Evolutionary conservation across 805 yeast species (phyloP), one percentile per base, ranked within the genome.

Genomic region (Kodamaea fukazawae): DNA sequence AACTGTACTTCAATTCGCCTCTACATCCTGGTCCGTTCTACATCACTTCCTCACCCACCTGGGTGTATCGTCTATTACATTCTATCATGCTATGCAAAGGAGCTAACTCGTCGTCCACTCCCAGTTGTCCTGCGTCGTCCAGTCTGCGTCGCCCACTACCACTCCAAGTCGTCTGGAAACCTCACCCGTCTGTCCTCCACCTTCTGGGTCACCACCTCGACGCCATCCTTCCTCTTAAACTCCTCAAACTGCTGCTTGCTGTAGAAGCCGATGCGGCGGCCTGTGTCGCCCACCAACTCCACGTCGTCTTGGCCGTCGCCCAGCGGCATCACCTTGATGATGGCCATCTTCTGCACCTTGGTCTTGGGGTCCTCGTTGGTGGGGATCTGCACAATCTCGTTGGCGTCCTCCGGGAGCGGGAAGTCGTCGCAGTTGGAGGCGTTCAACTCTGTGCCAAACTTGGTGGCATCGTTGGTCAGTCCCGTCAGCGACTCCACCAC

Each of bases 361-460:
- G 46, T 36, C 25, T 47, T 43, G 15, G 48, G 35, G 13, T 43
- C 46, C 28, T 54, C 58, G 39, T 68, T 67, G 30, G 74, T 67
- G 13, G 85, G 85, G 12, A 80, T 78, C 27, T 78, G 78, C 4
- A 80, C 84, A 13, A 76, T 62, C 51, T 80, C 85, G 41, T 75
- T 72, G 2, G 65, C 63, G 40, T 69, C 71, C 41, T 73, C 79
- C 0, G 86, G 88, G 12, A 81, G 55, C 9, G 81, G 80, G 34
- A 81, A 74, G 7, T 83, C 85, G 44, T 73, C 76, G 42, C 83
- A 70, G 49, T 79, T 80, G 27, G 75, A 68, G 0, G 86, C 71
- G 53, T 81, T 81, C 41, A 81, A 65, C 54, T 81, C 86, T 1
- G 87, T 81, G 2, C 85, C 88, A 57, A 76, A 81, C 47, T 71